Evolutionary conservation across 1,284 basidiomycete species (phyloP).

Genomic region (Ceratobasidium papillatum): DNA sequence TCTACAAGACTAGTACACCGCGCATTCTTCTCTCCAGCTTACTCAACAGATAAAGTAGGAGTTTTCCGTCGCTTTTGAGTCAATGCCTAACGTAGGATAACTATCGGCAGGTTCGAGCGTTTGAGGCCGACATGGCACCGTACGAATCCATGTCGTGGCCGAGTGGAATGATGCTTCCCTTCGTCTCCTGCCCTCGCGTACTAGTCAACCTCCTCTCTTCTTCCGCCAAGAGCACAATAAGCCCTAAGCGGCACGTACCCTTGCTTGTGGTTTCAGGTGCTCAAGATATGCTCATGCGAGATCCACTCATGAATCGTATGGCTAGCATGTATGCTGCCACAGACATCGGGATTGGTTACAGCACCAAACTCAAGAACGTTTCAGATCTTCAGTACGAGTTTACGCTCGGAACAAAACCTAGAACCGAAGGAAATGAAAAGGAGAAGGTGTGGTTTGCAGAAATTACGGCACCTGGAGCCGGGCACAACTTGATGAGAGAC

Average conservation of each 20-base stretch:
- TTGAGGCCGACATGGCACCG: conserved; percentile 30
- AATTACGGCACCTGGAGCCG: conserved; percentile 23
- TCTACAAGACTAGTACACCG: neutral
- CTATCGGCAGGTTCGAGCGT: conserved; percentile 4
- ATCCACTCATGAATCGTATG: conserved; percentile 27
- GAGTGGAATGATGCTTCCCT: conserved; percentile 33
- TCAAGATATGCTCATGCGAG: conserved; percentile 25
- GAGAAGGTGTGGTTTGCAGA: conserved; percentile 29
- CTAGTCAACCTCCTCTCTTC: conserved; percentile 5
- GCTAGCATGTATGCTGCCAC: conserved; percentile 24
- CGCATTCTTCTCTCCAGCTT: conserved; percentile 30
- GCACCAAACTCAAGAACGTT: neutral
- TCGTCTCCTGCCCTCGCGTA: conserved; percentile 6
- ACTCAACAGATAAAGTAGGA: conserved; percentile 3
- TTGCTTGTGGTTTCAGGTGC: conserved; percentile 8
- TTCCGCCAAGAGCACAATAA: neutral
- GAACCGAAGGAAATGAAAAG: neutral
- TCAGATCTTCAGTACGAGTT: conserved; percentile 3
- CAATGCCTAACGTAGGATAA: neutral
- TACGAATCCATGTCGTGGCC: conserved; percentile 37
- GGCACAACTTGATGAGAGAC: conserved; percentile 36
- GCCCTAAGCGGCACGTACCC: neutral
- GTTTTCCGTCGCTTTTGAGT: neutral
- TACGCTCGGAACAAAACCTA: neutral
- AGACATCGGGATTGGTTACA: conserved; percentile 9